Percentiles rank a stretch among this genome's conserved stretches.
phyloP scores from a whole-genome alignment of 495 filamentous ascomycete genomes.

The Aspergillus mulundensis region DNA sequence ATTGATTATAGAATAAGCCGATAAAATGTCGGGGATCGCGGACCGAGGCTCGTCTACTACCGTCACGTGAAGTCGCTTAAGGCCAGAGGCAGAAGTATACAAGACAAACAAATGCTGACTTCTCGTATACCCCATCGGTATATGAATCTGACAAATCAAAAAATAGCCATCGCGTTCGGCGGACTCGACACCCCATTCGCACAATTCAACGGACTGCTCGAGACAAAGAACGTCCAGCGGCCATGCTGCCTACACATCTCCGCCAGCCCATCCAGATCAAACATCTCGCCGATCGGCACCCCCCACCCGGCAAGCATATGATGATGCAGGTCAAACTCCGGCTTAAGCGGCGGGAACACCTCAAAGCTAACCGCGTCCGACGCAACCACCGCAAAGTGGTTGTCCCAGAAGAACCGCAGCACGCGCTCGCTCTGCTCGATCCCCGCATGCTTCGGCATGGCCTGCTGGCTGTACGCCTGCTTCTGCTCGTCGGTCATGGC shows the following conservation, averaged over 20 bases:
- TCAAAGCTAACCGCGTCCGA: constrained; percentile 66
- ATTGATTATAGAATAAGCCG: not conserved
- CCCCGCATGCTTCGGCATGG: constrained; percentile 52
- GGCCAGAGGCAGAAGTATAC: not conserved
- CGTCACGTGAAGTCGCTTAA: constrained; percentile 10
- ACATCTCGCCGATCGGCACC: constrained; percentile 62
- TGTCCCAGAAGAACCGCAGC: constrained; percentile 64
- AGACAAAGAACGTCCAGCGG: constrained; percentile 70
- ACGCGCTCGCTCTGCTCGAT: constrained; percentile 62
- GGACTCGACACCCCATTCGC: constrained; percentile 40
- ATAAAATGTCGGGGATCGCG: constrained; percentile 10
- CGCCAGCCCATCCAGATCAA: constrained; percentile 56
- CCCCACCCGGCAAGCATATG: constrained; percentile 66
- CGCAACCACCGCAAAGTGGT: constrained; percentile 63
- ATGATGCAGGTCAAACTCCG: constrained; percentile 56
- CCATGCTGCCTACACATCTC: constrained; percentile 48
- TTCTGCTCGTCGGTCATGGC: constrained; percentile 37
- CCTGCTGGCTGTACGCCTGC: constrained; percentile 33
- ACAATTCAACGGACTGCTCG: constrained; percentile 59
- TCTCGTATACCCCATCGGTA: not conserved
- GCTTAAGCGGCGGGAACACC: constrained; percentile 52
- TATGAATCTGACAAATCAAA: constrained; percentile 18
- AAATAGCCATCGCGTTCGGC: constrained; percentile 47
- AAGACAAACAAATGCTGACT: not conserved
- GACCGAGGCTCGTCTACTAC: constrained; percentile 9